These are phyloP conservation scores for Scheffersomyces illinoinensis DNA, from an alignment of 1,139 yeast genomes.

Conservation along the genomic window DNA sequence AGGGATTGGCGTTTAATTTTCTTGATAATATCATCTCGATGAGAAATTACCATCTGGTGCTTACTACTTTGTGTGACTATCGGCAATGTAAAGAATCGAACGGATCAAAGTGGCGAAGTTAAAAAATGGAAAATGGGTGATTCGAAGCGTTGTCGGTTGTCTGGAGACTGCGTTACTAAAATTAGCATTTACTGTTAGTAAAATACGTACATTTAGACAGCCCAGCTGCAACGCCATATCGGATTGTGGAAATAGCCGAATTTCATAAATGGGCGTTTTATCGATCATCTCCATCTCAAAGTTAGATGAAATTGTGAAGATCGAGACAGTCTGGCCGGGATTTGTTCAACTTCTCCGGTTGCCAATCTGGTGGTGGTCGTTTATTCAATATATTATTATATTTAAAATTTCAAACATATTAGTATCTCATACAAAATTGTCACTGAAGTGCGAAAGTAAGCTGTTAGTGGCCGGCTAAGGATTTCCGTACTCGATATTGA, in stretches of 20 bases:
- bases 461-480: background rate
- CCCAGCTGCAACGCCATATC: background rate
- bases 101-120: background rate
- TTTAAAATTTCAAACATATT: background rate
- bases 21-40: background rate
- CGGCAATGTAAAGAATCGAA: background rate
- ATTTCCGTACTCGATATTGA: background rate
- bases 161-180: background rate
- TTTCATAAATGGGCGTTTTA: background rate
- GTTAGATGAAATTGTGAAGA: background rate
- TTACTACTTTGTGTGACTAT: background rate
- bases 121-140: background rate
- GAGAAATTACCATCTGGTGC: background rate
- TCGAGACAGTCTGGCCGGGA: background rate
- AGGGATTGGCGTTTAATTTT: background rate
- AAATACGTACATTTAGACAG: no score
- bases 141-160: background rate
- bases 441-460: background rate
- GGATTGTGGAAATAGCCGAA: background rate
- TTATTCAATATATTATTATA: no score
- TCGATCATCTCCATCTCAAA: background rate
- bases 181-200: background rate
- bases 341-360: background rate
- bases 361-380: background rate
- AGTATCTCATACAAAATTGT: background rate